Evolutionary conservation across 1,139 yeast species (phyloP).

Genomic region (Taphrina populina): DNA sequence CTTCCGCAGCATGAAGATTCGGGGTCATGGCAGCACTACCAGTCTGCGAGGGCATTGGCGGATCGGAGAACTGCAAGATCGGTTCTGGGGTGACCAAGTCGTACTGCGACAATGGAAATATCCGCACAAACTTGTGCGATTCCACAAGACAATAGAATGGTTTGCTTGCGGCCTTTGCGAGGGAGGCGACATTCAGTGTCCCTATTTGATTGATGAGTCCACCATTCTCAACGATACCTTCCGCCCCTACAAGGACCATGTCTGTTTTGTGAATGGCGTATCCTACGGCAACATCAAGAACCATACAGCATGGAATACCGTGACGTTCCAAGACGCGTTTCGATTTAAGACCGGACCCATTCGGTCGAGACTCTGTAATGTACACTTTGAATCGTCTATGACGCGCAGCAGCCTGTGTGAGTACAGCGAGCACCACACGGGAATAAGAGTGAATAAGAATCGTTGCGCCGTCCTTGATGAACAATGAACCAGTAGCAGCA

Average conservation of each 20-base stretch:
- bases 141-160: slow-evolving; percentile 95
- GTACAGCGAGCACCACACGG: slow-evolving; percentile 78
- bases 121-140: slow-evolving; percentile 85
- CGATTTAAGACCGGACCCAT: slow-evolving; percentile 74
- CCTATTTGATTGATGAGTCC: slow-evolving; percentile 97
- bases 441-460: slow-evolving; percentile 89
- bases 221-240: slow-evolving; percentile 98
- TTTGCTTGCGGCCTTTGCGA: slow-evolving; percentile 85
- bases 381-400: slow-evolving; percentile 82
- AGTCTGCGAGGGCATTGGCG: slow-evolving; percentile 38
- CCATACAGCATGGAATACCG: slow-evolving; percentile 88
- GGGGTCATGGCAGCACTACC: slow-evolving; percentile 35
- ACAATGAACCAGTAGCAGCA: slow-evolving; percentile 83
- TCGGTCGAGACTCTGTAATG: slow-evolving; percentile 90
- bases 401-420: slow-evolving; percentile 70
- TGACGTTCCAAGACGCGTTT: slow-evolving; percentile 64
- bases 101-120: slow-evolving; percentile 90
- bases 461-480: slow-evolving; percentile 87
- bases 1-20: neutral
- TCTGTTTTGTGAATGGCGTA: slow-evolving; percentile 87
- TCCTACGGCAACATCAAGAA: slow-evolving; percentile 93
- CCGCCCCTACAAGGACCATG: slow-evolving; percentile 94
- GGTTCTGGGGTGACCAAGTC: slow-evolving; percentile 63
- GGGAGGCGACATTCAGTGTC: slow-evolving; percentile 87
- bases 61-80: slow-evolving; percentile 45